Base-by-base conservation (phyloP, 441 rosid genomes). In the Cnidoscolus chayamansa region DNA sequence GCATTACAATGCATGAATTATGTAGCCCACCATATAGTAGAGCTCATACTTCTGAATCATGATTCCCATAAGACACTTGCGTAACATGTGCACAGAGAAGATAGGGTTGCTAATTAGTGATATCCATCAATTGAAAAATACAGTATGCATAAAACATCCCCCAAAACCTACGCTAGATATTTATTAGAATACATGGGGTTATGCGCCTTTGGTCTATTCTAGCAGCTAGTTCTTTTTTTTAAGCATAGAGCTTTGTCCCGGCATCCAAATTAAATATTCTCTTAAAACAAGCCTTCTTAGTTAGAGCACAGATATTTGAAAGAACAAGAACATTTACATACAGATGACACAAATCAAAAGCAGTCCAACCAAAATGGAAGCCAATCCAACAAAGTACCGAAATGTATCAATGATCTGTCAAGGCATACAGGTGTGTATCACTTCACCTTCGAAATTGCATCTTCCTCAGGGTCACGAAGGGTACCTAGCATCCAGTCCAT, bases 401-500 rank as follows among this genome's bases (percentile, higher is more conserved):
- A 65, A 74, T 60, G 30, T 47, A 58, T 19, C 20, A 57, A 49
- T 31, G 19, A 40, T 40, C 0, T 40, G 45, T 40, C 45, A 62
- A 57, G 55, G 57, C 16, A 67, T 11, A 48, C 63, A 67, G 8
- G 62, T 35, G 15, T 19, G 54, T 37, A 56, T 86, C 78, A 93
- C 72, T 71, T 81, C 65, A 51, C 72, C 81, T 91, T 93, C 78
- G 79, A 81, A 50, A 60, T 72, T 17, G 74, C 83, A 72, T 86
- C 90, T 10, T 84, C 89, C 50, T 67, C 72, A 40, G 98, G 98
- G 37, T 90, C 92, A 0, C 77, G 83, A 60, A 94, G 95, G 40
- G 97, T 89, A 43, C 95, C 97, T 16, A 84, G 87, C 97, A 94
- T 85, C 97, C 97, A 92, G 75, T 94, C 98, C 98, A 94, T 92